A percentile compares a stretch with the other conserved stretches of the same genome.
These are phyloP conservation scores for Decorospora gaudefroyi DNA, from an alignment of 2,329 filamentous ascomycete species.

Conservation along the genomic window DNA sequence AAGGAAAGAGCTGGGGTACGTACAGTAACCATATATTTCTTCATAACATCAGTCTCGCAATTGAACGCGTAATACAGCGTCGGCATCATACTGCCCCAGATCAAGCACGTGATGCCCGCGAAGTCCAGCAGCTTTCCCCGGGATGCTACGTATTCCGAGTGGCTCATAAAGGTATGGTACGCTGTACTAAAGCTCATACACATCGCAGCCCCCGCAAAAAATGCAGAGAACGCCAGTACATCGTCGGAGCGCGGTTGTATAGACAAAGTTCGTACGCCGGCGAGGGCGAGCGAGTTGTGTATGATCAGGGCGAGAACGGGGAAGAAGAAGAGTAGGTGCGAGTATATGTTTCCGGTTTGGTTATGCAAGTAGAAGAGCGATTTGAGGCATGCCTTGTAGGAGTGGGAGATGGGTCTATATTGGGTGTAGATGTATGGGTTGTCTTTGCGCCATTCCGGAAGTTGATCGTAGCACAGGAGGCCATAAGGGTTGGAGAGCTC, in stretches of 20 bases:
- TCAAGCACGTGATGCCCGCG: constrained; percentile 2
- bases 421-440: constrained; percentile 57
- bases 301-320: background rate
- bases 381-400: constrained; percentile 59
- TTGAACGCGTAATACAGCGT: constrained; percentile 1
- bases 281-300: background rate
- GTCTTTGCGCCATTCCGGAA: background rate
- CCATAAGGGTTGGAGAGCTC: background rate
- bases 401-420: constrained; percentile 65
- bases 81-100: background rate
- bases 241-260: background rate
- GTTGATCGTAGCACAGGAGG: background rate
- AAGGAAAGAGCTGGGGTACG: too few relatives aligned
- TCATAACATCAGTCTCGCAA: background rate
- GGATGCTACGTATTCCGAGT: background rate
- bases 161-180: background rate
- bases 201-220: background rate
- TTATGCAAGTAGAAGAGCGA: constrained; percentile 66
- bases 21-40: constrained; percentile 1
- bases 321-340: constrained; percentile 55
- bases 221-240: background rate
- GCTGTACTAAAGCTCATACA: background rate
- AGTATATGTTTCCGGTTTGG: constrained; percentile 69
- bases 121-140: background rate
- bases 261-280: background rate